Base-by-base conservation (phyloP, 1,139 yeast species). In the Saccharomycopsis hybrid region DNA sequence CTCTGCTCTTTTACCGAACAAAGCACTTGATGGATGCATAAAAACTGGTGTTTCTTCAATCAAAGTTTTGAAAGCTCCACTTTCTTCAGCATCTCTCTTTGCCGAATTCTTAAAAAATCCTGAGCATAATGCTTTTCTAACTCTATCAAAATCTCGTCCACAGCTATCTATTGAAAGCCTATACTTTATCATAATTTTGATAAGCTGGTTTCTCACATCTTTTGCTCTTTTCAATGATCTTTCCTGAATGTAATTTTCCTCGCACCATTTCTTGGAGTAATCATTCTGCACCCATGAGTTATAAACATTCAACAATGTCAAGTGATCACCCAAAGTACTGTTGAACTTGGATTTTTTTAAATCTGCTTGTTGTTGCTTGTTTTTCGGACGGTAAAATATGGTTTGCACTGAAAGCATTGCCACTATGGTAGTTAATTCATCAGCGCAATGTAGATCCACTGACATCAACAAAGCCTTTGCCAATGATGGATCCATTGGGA, bases 401-500 rank as follows among this genome's bases (percentile, higher is more conserved):
- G 83, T 81, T 53, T 87, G 97, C 3, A 89, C 92, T 0, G 95
- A 83, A 4, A 90, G 72, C 97, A 94, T 90, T 2, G 97, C 86
- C 51, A 92, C 87, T 28, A 94, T 85, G 0, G 85, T 83, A 38
- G 88, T 68, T 47, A 90, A 77, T 59, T 92, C 98, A 48, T 85
- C 90, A 0, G 94, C 75, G 57, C 98, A 92, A 18, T 75, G 77
- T 56, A 77, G 77, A 28, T 84, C 85, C 4, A 82, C 82, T 0
- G 96, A 85, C 28, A 80, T 74, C 47, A 92, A 75, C 47, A 94
- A 68, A 0, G 95, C 83, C 60, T 87, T 87, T 2, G 97, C 85
- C 55, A 94, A 69, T 4, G 87, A 78, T 0, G 99, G 98, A 54
- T 88, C 96, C 89, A 92, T 88, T 0, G 99, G 98, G 62, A 90